phyloP scores from a whole-genome alignment of 495 filamentous ascomycete species.

The Umbilicaria muhlenbergii region DNA sequence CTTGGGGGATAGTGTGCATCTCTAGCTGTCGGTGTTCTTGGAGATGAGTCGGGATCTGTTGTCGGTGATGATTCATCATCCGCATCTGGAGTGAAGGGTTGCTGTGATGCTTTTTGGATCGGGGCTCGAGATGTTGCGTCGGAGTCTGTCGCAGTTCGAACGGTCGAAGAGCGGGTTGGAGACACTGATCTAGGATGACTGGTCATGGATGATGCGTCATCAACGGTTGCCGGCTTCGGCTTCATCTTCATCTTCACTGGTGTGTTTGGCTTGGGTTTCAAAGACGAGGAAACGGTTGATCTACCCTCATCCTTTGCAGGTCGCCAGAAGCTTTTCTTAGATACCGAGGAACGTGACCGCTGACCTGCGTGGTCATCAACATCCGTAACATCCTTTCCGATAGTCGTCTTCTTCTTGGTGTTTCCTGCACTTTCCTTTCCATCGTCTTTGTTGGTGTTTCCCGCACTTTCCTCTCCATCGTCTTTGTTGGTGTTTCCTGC shows the following conservation, averaged over 20 bases:
- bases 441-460: conserved; percentile 10
- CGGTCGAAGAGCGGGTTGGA: conserved; percentile 6
- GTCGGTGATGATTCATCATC: conserved; percentile 8
- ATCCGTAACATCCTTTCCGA: conserved; percentile 8
- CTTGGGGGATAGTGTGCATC: conserved; percentile 31
- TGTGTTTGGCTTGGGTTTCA: conserved; percentile 20
- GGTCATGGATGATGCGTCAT: conserved; percentile 14
- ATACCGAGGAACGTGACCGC: conserved; percentile 5
- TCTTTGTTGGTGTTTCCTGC: conserved; percentile 24
- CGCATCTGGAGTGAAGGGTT: conserved; percentile 17
- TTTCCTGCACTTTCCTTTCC: conserved; percentile 27
- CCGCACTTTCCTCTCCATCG: conserved; percentile 16
- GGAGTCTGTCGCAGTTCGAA: conserved; percentile 30
- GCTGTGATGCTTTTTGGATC: conserved; percentile 34
- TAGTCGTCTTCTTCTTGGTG: conserved; percentile 20
- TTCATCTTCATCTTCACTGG: conserved; percentile 19
- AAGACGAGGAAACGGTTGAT: conserved; percentile 1
- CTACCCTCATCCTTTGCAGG: conserved; percentile 7
- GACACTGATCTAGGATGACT: conserved; percentile 7
- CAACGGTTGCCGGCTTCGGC: conserved; percentile 22
- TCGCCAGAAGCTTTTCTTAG: conserved; percentile 7
- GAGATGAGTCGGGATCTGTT: conserved; percentile 33
- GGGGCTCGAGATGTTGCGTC: conserved; percentile 53
- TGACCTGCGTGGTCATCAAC: background rate
- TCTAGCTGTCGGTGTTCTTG: conserved; percentile 36